Conservation (phyloP, 768 basidiomycete genomes). For the Boletus speciosus region DNA sequence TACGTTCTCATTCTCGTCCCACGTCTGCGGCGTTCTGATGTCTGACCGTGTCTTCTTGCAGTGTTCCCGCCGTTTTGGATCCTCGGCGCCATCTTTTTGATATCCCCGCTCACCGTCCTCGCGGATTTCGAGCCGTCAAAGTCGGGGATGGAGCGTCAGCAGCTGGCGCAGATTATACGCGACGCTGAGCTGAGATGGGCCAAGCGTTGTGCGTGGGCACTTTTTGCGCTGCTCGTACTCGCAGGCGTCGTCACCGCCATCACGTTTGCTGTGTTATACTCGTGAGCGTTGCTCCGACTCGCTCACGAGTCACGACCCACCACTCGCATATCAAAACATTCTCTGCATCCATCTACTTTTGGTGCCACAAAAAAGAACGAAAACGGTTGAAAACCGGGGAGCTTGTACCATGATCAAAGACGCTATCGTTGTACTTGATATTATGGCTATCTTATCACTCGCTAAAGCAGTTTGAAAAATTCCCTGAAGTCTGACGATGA, state of each 20-base stretch:
- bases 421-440: neutral
- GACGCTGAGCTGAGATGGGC: slow-evolving; percentile 42
- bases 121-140: slow-evolving; percentile 29
- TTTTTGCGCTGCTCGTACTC: neutral
- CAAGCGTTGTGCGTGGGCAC: slow-evolving; percentile 26
- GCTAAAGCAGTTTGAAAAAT: neutral
- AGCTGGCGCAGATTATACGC: slow-evolving; percentile 32
- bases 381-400: neutral
- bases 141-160: slow-evolving; percentile 33
- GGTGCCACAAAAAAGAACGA: neutral
- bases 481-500: neutral
- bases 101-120: slow-evolving; percentile 40
- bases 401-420: neutral
- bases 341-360: neutral
- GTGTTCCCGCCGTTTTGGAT: slow-evolving; percentile 53
- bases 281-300: neutral
- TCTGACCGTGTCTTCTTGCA: slow-evolving; percentile 13
- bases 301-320: neutral
- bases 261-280: neutral
- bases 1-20: slow-evolving; percentile 26
- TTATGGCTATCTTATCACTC: neutral
- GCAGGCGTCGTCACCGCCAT: neutral
- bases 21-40: neutral
- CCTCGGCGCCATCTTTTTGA: slow-evolving; percentile 38
- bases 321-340: neutral